Conservation (phyloP, 2,329 filamentous ascomycete genomes). For the Sordariomycetes sp. region DNA sequence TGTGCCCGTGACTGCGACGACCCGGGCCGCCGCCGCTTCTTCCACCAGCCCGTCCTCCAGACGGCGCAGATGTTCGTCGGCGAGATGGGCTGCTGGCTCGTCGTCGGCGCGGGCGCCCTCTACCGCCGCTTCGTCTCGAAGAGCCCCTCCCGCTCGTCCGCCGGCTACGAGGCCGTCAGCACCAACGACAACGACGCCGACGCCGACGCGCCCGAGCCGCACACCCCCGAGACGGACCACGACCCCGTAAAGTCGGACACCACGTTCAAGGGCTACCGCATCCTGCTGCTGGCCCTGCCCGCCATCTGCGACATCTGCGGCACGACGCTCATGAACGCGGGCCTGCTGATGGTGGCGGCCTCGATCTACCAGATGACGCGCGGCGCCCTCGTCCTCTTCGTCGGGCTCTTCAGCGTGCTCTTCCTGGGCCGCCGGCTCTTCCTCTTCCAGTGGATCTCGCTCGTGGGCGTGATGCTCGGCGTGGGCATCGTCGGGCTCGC, state of each 20-base stretch:
- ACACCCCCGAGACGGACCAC: conserved; percentile 15
- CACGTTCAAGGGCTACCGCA: conserved; percentile 56
- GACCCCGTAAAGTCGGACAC: conserved; percentile 36
- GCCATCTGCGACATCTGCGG: conserved; percentile 90
- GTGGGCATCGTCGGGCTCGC: conserved; percentile 86
- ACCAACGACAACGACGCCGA: conserved; percentile 33
- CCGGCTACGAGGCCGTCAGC: conserved; percentile 57
- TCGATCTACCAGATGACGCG: conserved; percentile 99
- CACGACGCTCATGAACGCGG: conserved; percentile 95
- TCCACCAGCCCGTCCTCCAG: conserved; percentile 93
- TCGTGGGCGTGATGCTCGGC: conserved; percentile 77
- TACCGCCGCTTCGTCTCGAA: conserved; percentile 46
- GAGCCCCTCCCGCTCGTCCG: conserved; percentile 24
- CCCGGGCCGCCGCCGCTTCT: conserved; percentile 56
- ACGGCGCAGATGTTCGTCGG: conserved; percentile 98
- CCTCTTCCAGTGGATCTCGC: conserved; percentile 85
- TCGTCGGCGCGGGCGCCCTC: conserved; percentile 61
- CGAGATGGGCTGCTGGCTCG: conserved; percentile 92
- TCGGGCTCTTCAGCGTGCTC: conserved; percentile 86
- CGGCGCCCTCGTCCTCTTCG: conserved; percentile 88
- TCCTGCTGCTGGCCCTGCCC: conserved; percentile 70
- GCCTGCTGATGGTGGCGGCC: conserved; percentile 83
- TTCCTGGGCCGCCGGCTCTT: conserved; percentile 74
- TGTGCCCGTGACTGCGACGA: conserved; percentile 84
- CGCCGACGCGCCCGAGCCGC: conserved; percentile 11